Percentiles rank a stretch among this genome's conserved stretches.
These are phyloP conservation scores for Lipomyces spencermartinsiae DNA, from an alignment of 805 yeast species.

Conservation along the genomic window DNA sequence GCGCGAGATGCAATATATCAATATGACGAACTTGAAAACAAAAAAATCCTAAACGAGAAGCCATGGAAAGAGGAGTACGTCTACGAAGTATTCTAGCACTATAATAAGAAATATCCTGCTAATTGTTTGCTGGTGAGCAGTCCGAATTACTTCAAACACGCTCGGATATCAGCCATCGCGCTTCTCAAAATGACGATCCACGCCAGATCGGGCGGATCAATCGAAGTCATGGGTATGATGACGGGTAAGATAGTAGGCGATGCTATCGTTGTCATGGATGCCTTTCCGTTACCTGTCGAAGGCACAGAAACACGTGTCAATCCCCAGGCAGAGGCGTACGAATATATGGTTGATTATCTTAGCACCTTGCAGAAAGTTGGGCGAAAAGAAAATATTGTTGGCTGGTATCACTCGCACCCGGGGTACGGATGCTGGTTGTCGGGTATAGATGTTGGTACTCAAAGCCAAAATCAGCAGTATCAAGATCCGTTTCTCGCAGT, in stretches of 20 bases:
- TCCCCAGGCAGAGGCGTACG: slow-evolving; percentile 92
- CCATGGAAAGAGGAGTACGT: slow-evolving; percentile 43
- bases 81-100: slow-evolving; percentile 14
- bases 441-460: slow-evolving; percentile 92
- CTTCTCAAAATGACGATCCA: slow-evolving; percentile 77
- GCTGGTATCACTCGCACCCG: slow-evolving; percentile 98
- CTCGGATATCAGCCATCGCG: slow-evolving; percentile 72
- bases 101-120: slow-evolving; percentile 14
- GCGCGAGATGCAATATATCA: slow-evolving; percentile 41
- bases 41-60: slow-evolving; percentile 36
- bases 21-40: slow-evolving; percentile 44
- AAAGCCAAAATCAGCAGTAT: slow-evolving; percentile 77
- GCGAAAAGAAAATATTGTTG: slow-evolving; percentile 76
- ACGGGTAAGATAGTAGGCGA: slow-evolving; percentile 71
- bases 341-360: slow-evolving; percentile 87
- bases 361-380: slow-evolving; percentile 60
- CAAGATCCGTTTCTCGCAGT: slow-evolving; percentile 93
- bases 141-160: slow-evolving; percentile 65
- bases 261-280: slow-evolving; percentile 74
- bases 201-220: slow-evolving; percentile 81
- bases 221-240: slow-evolving; percentile 95
- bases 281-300: slow-evolving; percentile 87
- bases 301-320: slow-evolving; percentile 97
- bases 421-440: slow-evolving; percentile 97
- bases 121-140: slow-evolving; percentile 43